Evolutionary conservation across 257 asterid species (phyloP), one percentile per base, ranked within the genome.

Genomic region (Penstemon barbatus): DNA sequence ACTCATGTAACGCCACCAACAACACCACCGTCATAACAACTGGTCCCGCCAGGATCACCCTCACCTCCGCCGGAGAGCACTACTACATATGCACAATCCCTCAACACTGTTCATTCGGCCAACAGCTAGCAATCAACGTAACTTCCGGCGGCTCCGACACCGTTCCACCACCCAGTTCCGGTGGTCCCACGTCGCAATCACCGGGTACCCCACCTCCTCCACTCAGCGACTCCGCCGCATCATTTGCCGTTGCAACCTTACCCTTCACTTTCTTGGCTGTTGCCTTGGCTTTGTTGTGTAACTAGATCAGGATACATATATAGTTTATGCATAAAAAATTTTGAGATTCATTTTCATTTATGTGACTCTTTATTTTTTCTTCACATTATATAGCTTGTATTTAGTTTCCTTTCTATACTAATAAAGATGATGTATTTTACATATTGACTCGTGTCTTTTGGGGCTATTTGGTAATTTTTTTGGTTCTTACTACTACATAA

Each of bases 61-160:
- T 91, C 54, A 68, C 77, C 10, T 65, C 76, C 13, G 38, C 85
- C 45, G 97, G 96, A 48, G 84, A 88, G 58, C 89, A 91, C 58
- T 81, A 68, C 81, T 91, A 82, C 69, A 76, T 81, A n/a, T 88
- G 97, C 79, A 82, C 89, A 36, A 48, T 85, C 70, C 57, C 80
- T 8, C 68, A 40, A 10, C 96, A 91, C 74, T 91, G 96, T 70
- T 60, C 84, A 42, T 33, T 56, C 0, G 96, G 95, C 33, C 90
- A 86, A 64, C 87, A 71, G 78, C 75, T 88, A 58, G 88, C 91
- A 50, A 82, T 88, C 81, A 88, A 85, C 50, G 95, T 91, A 76
- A 77, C 83, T 12, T 65, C 60, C 10, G 80, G 75, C 39, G 64
- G 70, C 7, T 37, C 62, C 63, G 40, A 81, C 66, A 48, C 70